Base-by-base conservation (phyloP, 73 alveolate genomes). In the Symbiodinium natans region DNA sequence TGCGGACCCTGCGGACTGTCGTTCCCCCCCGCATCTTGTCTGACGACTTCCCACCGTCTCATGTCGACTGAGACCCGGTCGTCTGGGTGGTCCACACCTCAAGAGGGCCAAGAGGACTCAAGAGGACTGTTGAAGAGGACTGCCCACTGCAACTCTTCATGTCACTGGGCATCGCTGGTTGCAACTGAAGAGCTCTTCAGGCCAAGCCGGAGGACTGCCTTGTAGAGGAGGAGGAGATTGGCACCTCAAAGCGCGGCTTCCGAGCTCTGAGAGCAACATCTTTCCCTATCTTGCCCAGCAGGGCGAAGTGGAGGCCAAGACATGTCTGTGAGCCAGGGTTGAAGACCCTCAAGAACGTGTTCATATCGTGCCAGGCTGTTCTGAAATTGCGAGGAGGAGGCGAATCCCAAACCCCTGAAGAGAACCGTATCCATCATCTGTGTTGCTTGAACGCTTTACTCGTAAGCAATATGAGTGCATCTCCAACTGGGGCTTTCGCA, bases 71-170 rank as follows among this genome's bases (percentile, higher is more conserved):
- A 39, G 88, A 9, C 42, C 39, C 36, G 34, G 59, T 25, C 95
- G 40, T 88, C 95, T 38, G 95, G 95, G 9, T 83, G 86, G 34
- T 59, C 86, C 74, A 88, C 42, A 29, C 95, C 95, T 88, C 4
- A 63, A 29, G n/a, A n/a, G n/a, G n/a, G n/a, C n/a, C n/a, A n/a
- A n/a, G n/a, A n/a, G n/a, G n/a, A n/a, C n/a, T n/a, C n/a, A n/a
- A n/a, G n/a, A n/a, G n/a, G n/a, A n/a, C n/a, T n/a, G n/a, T n/a
- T n/a, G n/a, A n/a, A n/a, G n/a, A n/a, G n/a, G n/a, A n/a, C n/a
- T n/a, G n/a, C n/a, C n/a, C n/a, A n/a, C n/a, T n/a, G n/a, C n/a
- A n/a, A n/a, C n/a, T n/a, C n/a, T n/a, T n/a, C n/a, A n/a, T n/a
- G n/a, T n/a, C n/a, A n/a, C n/a, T n/a, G n/a, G 6, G 59, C 59